Conservation (phyloP, 257 asterid species). For the Forsythia viridissima region DNA sequence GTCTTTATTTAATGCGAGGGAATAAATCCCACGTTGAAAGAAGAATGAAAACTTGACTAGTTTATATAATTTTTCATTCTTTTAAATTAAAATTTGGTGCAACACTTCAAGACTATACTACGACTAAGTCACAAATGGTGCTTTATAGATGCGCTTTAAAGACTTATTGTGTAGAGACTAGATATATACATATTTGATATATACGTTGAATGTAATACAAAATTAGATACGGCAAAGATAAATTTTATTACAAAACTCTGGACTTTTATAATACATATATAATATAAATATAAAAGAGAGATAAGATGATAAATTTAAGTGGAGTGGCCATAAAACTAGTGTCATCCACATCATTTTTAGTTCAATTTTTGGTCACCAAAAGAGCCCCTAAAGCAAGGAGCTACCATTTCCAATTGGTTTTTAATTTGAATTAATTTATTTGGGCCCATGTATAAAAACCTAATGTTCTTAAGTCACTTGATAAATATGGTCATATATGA, state of each 20-base stretch:
- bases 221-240: too few species aligned
- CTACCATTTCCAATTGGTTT: constrained; percentile 11
- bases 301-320: background rate
- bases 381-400: constrained; percentile 30
- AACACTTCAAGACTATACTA: too few species aligned
- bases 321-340: constrained; percentile 30
- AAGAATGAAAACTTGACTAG: background rate
- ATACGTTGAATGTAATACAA: too few species aligned
- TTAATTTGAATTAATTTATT: background rate
- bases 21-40: background rate
- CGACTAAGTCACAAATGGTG: too few species aligned
- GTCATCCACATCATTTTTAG: constrained; percentile 31
- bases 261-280: too few species aligned
- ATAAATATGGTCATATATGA: constrained; percentile 18
- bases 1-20: background rate
- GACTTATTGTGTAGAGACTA: too few species aligned
- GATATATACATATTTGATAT: too few species aligned
- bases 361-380: constrained; percentile 21
- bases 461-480: constrained; percentile 21
- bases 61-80: background rate
- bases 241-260: too few species aligned
- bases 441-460: constrained; percentile 1
- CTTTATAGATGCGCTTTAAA: too few species aligned
- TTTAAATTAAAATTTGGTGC: too few species aligned
- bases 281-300: too few species aligned